Evolutionary conservation across 352 stramenopile genomes (phyloP).

Genomic region (Halophytophthora batemanensis): DNA sequence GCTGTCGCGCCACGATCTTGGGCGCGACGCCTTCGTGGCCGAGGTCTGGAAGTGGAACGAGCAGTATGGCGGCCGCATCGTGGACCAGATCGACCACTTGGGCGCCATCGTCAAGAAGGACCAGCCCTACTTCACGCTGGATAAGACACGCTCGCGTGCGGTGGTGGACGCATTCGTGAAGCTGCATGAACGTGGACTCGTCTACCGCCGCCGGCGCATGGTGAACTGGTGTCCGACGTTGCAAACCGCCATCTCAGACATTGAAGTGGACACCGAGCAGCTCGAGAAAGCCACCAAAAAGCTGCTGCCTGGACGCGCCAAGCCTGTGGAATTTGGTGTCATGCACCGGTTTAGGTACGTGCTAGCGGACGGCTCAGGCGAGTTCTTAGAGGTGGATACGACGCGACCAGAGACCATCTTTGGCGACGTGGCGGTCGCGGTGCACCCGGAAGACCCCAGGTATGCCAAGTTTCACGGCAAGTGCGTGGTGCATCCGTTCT

Average conservation of each 20-base stretch:
- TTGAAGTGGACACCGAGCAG: slow-evolving; percentile 98
- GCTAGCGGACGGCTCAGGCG: slow-evolving; percentile 44
- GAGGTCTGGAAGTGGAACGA: slow-evolving; percentile 98
- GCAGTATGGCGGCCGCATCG: slow-evolving; percentile 96
- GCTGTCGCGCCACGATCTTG: slow-evolving; percentile 92
- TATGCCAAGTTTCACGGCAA: slow-evolving; percentile 97
- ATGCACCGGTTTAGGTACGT: slow-evolving; percentile 83
- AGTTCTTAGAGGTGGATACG: slow-evolving; percentile 93
- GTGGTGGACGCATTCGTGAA: slow-evolving; percentile 70
- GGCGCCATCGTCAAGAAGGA: slow-evolving; percentile 96
- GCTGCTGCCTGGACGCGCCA: slow-evolving; percentile 63
- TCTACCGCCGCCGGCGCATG: slow-evolving; percentile 96
- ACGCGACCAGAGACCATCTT: slow-evolving; percentile 99
- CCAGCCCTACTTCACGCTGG: slow-evolving; percentile 98
- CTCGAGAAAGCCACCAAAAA: slow-evolving; percentile 88
- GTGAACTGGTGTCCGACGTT: slow-evolving; percentile 98
- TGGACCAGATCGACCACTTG: slow-evolving; percentile 92
- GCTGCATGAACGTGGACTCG: slow-evolving; percentile 96
- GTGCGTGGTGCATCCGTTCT: slow-evolving; percentile 95
- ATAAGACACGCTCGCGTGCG: slow-evolving; percentile 87
- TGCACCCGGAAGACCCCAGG: slow-evolving; percentile 94
- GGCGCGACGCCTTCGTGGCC: slow-evolving; percentile 95
- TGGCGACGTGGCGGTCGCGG: slow-evolving; percentile 96
- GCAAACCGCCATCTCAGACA: slow-evolving; percentile 94
- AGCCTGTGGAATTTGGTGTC: slow-evolving; percentile 79